Evolutionary conservation across 805 yeast genomes (phyloP).

Genomic region (Yamadazyma laniorum): DNA sequence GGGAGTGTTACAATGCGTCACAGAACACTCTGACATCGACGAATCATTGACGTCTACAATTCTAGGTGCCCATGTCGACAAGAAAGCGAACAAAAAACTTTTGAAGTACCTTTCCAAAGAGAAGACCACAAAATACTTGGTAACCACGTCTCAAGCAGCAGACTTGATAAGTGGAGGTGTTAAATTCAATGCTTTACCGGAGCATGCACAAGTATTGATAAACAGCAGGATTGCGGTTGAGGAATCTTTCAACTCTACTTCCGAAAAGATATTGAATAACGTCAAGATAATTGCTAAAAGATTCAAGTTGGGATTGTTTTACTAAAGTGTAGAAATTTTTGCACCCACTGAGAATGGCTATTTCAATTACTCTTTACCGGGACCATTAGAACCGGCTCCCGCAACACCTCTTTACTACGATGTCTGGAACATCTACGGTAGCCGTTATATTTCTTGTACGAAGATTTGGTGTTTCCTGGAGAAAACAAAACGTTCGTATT

Average conservation of each 20-base stretch:
- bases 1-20: conserved; percentile 43
- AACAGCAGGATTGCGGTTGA: conserved; percentile 49
- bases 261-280: conserved; percentile 28
- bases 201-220: conserved; percentile 40
- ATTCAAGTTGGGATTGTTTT: conserved; percentile 34
- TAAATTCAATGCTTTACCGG: conserved; percentile 51
- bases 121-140: conserved; percentile 29
- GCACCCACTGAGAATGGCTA: conserved; percentile 28
- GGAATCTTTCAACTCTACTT: conserved; percentile 30
- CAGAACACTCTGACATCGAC: conserved; percentile 39
- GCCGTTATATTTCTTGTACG: conserved; percentile 36
- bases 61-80: conserved; percentile 33
- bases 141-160: conserved; percentile 48
- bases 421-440: conserved; percentile 33
- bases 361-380: conserved; percentile 25
- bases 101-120: conserved; percentile 29
- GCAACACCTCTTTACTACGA: conserved; percentile 30
- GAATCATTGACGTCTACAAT: conserved; percentile 30
- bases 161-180: conserved; percentile 48
- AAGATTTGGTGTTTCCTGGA: conserved; percentile 29
- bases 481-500: conserved; percentile 25
- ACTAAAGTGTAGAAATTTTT: conserved; percentile 21
- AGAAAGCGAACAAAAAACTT: conserved; percentile 34
- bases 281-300: conserved; percentile 30
- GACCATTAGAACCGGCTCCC: conserved; percentile 37